These are phyloP conservation scores for Eucalyptus cloeziana DNA, from an alignment of 345 rosid genomes.

Conservation along the genomic window DNA sequence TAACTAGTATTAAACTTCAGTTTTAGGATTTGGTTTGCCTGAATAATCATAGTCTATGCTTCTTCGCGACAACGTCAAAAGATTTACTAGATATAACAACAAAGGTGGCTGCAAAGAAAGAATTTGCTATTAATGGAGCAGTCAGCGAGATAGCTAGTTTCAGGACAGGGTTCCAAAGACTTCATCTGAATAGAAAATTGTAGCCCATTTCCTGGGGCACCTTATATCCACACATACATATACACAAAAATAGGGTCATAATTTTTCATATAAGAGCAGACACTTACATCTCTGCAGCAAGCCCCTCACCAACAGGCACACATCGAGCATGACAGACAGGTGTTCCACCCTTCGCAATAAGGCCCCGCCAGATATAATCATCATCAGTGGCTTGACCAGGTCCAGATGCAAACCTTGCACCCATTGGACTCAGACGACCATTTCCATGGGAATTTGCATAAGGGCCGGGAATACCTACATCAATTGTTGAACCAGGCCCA, in stretches of 20 bases:
- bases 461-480: conserved; percentile 13
- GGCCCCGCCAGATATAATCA: conserved; percentile 68
- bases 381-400: conserved; percentile 20
- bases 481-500: conserved; percentile 31
- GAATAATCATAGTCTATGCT: neutral
- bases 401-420: conserved; percentile 11
- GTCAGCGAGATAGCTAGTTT: neutral
- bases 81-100: neutral
- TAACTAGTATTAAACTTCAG: neutral
- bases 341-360: conserved; percentile 73
- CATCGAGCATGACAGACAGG: conserved; percentile 73
- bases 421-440: conserved; percentile 31
- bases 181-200: neutral
- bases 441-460: conserved; percentile 19
- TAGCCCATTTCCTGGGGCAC: neutral
- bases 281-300: conserved; percentile 53
- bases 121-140: neutral
- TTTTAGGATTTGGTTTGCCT: neutral
- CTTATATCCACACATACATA: neutral
- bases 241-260: neutral
- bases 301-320: conserved; percentile 45
- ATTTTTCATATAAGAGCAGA: neutral
- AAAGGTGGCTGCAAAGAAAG: neutral
- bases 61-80: neutral
- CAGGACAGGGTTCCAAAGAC: neutral